phyloP scores from a whole-genome alignment of 2,329 filamentous ascomycete species.

The Neofusicoccum umdonicola region DNA sequence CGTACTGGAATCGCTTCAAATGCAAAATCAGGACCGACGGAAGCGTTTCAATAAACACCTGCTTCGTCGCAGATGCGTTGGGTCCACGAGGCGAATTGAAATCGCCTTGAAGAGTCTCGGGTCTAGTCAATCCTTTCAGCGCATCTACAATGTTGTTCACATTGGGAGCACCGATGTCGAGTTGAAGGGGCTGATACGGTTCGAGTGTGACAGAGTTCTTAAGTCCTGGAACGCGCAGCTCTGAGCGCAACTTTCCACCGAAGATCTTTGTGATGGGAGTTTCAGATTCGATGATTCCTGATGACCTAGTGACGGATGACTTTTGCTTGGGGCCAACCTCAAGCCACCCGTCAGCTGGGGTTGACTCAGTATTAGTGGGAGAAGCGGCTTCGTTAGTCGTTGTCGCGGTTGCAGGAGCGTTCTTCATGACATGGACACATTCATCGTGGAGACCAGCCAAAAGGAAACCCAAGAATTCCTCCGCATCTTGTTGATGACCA shows the following conservation, averaged over 20 bases:
- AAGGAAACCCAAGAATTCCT: conserved; percentile 93
- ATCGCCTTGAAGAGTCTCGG: conserved; percentile 81
- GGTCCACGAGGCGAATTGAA: conserved; percentile 77
- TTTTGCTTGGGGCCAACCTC: conserved; percentile 94
- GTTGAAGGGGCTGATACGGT: conserved; percentile 88
- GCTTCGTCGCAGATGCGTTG: conserved; percentile 79
- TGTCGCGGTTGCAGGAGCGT: conserved; percentile 36
- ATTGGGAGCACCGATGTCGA: conserved; percentile 86
- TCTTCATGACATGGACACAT: conserved; percentile 73
- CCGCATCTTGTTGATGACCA: conserved; percentile 95
- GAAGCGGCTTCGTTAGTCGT: conserved; percentile 34
- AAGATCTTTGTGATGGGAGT: conserved; percentile 95
- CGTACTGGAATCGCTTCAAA: conserved; percentile 95
- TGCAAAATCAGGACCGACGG: conserved; percentile 92
- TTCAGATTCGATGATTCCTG: conserved; percentile 67
- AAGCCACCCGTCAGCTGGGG: conserved; percentile 69
- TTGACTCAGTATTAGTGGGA: conserved; percentile 43
- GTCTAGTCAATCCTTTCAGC: conserved; percentile 75
- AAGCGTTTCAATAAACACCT: conserved; percentile 88
- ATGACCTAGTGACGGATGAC: conserved; percentile 78
- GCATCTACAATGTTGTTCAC: conserved; percentile 92
- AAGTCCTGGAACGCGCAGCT: conserved; percentile 79
- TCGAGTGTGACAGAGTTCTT: conserved; percentile 91
- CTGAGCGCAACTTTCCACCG: conserved; percentile 84
- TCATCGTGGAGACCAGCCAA: conserved; percentile 92